Evolutionary conservation across 177 flowering plant genomes (phyloP), one percentile per base, ranked within the genome.

Genomic region (Vitis hybrid): DNA sequence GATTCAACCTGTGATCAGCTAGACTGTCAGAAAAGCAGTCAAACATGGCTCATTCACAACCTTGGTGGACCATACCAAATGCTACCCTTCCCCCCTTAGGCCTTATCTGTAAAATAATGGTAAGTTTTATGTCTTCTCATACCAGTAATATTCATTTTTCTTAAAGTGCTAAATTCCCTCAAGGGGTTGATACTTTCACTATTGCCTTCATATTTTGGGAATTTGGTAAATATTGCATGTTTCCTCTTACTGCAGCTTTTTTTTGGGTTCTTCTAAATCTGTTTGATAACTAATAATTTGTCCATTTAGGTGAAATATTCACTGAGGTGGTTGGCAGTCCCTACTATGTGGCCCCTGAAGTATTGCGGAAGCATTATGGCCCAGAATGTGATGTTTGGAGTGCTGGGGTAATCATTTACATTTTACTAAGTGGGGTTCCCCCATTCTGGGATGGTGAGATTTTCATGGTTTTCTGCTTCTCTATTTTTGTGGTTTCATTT

Each of bases 251-350:
- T 18, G 14, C 52, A 32, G 59, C n/a, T 11, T 20, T 51, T 51
- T 54, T 63, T 46, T 2, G 48, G 9, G 24, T 64, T n/a, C 57
- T 32, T 27, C 57, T 21, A 52, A 48, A 1, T 60, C 4, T 49
- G 9, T 17, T 35, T 17, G 2, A n/a, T 32, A 30, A 51, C 69
- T 56, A 14, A 60, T 63, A 17, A 18, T 46, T 46, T 7, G 41
- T 32, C 15, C 27, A 61, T 63, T 50, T 78, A 87, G 91, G 89
- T 55, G 87, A 87, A 77, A 81, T 65, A 21, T 87, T 87, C 71
- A 75, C 74, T 59, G 91, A 87, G 76, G 89, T 87, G 46, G 91
- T 87, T 64, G 91, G 91, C 20, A 87, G 91, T 62, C 91, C 91
- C 48, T 87, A 87, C 60, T 87, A 87, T 77, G 91, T 87, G 67